Evolutionary conservation across 306 rosid genomes (phyloP).

Genomic region (Prunus dulcis): DNA sequence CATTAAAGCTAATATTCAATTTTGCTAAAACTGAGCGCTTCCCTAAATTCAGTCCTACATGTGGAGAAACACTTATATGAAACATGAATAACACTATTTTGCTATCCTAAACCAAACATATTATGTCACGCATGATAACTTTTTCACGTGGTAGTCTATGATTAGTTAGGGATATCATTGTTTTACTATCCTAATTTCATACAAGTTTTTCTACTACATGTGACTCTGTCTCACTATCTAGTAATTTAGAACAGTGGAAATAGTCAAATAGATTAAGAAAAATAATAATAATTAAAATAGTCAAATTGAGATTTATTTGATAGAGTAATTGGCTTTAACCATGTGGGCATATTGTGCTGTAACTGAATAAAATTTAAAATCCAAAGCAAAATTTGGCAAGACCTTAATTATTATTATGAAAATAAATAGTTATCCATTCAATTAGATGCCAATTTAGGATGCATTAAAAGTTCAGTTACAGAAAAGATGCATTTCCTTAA

Average conservation of each 20-base stretch:
- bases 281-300: neutral
- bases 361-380: neutral
- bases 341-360: neutral
- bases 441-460: slow-evolving; percentile 23
- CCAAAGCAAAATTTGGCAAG: neutral
- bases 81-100: no score
- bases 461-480: slow-evolving; percentile 20
- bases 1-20: neutral
- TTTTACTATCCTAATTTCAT: no score
- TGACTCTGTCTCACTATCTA: no score
- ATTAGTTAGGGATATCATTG: no score
- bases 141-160: no score
- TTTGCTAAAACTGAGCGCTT: neutral
- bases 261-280: neutral
- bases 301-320: neutral
- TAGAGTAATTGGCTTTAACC: slow-evolving; percentile 1
- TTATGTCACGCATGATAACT: no score
- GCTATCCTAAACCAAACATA: no score
- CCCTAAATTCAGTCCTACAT: no score
- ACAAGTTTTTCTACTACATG: no score
- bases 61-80: no score
- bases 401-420: slow-evolving; percentile 10
- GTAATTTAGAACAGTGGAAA: neutral
- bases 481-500: slow-evolving; percentile 3
- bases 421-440: slow-evolving; percentile 8